Evolutionary conservation across 2,329 filamentous ascomycete genomes (phyloP).

Genomic region (Coniochaeta hoffmannii): DNA sequence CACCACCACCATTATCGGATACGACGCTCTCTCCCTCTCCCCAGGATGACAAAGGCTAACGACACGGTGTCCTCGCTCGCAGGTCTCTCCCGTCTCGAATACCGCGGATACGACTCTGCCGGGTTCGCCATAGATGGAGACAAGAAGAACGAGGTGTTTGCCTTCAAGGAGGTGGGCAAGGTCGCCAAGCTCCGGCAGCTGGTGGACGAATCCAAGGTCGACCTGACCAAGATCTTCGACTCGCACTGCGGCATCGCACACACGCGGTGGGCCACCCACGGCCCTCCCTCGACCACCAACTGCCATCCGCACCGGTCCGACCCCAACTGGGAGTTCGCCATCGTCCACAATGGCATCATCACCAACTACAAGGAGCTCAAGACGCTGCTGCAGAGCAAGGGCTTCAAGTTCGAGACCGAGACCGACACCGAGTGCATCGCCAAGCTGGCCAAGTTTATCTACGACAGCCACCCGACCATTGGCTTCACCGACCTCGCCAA

Average conservation of each 20-base stretch:
- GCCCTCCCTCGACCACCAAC: slow-evolving; percentile 85
- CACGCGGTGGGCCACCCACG: slow-evolving; percentile 98
- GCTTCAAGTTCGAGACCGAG: slow-evolving; percentile 98
- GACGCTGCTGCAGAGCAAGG: slow-evolving; percentile 86
- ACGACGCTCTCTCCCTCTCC: background rate
- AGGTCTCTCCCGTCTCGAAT: slow-evolving; percentile 94
- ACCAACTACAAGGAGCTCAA: slow-evolving; percentile 99
- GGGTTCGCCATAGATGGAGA: slow-evolving; percentile 94
- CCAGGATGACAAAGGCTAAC: slow-evolving; percentile 1
- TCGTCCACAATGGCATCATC: slow-evolving; percentile 99
- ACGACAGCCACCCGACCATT: slow-evolving; percentile 87
- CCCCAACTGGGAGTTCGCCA: slow-evolving; percentile 87
- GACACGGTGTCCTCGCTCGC: slow-evolving; percentile 13
- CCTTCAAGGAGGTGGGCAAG: slow-evolving; percentile 99
- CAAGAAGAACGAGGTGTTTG: slow-evolving; percentile 96
- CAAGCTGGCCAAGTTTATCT: slow-evolving; percentile 97
- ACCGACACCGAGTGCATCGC: slow-evolving; percentile 99
- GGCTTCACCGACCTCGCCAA: slow-evolving; percentile 96
- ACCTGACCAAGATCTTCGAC: slow-evolving; percentile 90
- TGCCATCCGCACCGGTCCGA: slow-evolving; percentile 99
- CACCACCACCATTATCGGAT: background rate
- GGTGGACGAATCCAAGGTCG: slow-evolving; percentile 74
- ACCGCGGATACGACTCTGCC: slow-evolving; percentile 97
- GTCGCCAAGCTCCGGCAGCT: slow-evolving; percentile 93
- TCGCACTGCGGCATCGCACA: slow-evolving; percentile 98